A percentile compares a stretch with the other conserved stretches of the same genome.
phyloP scores from a whole-genome alignment of 2,329 filamentous ascomycete species.

The Coccinonectria pachysandricola region DNA sequence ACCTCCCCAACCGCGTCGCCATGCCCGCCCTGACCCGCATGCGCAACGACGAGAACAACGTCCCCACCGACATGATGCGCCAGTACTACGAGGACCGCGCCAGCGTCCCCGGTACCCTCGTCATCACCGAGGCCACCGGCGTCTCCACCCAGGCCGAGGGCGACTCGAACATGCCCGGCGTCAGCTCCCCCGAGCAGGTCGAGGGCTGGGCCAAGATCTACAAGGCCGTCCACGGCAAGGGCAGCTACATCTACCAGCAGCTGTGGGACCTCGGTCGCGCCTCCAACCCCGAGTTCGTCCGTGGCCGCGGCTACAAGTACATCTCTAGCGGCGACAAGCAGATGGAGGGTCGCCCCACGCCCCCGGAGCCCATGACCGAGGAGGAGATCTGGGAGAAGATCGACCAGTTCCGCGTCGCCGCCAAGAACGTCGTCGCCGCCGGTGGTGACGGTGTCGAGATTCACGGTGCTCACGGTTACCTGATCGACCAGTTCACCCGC shows the following conservation, averaged over 20 bases:
- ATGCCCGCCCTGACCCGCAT: slow-evolving; percentile 48
- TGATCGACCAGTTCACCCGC: slow-evolving; percentile 54
- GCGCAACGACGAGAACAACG: slow-evolving; percentile 32
- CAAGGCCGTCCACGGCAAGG: slow-evolving; percentile 52
- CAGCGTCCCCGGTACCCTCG: slow-evolving; percentile 29
- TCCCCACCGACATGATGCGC: slow-evolving; percentile 21
- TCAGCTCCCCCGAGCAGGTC: slow-evolving; percentile 47
- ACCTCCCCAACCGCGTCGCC: slow-evolving; percentile 34
- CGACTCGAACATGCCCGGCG: slow-evolving; percentile 38
- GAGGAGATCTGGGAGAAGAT: slow-evolving; percentile 57
- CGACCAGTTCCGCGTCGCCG: slow-evolving; percentile 44
- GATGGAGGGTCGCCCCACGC: slow-evolving; percentile 12
- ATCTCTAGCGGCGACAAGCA: slow-evolving; percentile 14
- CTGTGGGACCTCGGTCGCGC: slow-evolving; percentile 54
- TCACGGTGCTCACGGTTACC: slow-evolving; percentile 47
- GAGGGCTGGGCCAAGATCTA: slow-evolving; percentile 50
- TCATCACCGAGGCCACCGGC: slow-evolving; percentile 39
- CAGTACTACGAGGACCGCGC: slow-evolving; percentile 37
- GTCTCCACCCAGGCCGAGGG: slow-evolving; percentile 19
- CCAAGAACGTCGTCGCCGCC: slow-evolving; percentile 45
- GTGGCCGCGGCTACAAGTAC: slow-evolving; percentile 17
- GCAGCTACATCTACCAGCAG: slow-evolving; percentile 51
- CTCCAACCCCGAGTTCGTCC: slow-evolving; percentile 8
- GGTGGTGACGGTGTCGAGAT: slow-evolving; percentile 64
- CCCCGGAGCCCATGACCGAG: slow-evolving; percentile 37